Evolutionary conservation across 1,284 basidiomycete genomes (phyloP).

Genomic region (Volvariella surrecta): DNA sequence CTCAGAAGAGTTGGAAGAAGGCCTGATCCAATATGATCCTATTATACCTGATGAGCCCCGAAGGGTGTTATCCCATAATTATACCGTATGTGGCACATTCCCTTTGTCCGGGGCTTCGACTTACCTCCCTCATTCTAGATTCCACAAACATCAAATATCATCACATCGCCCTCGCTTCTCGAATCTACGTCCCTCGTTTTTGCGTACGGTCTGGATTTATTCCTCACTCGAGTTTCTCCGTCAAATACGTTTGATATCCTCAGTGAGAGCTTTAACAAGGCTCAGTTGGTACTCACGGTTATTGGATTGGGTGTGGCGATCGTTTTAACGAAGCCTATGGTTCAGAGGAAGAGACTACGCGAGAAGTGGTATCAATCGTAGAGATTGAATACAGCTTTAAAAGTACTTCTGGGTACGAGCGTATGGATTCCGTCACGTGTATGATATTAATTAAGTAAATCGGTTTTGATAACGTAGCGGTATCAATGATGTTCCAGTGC

Average conservation of each 20-base stretch:
- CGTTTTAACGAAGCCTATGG: conserved; percentile 68
- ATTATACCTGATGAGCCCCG: conserved; percentile 68
- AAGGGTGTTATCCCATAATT: conserved; percentile 72
- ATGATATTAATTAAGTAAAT: too few relatives aligned
- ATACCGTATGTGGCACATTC: conserved; percentile 39
- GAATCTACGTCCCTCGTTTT: conserved; percentile 92
- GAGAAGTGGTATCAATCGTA: conserved; percentile 73
- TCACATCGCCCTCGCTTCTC: conserved; percentile 76
- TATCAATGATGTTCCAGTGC: too few relatives aligned
- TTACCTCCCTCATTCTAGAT: conserved; percentile 34
- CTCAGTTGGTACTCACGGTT: conserved; percentile 83
- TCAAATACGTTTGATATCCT: conserved; percentile 93
- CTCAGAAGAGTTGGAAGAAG: conserved; percentile 76
- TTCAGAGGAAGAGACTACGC: conserved; percentile 50
- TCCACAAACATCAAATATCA: conserved; percentile 53
- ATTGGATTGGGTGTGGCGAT: conserved; percentile 68
- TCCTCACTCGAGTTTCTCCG: conserved; percentile 77
- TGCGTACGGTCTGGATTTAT: conserved; percentile 81
- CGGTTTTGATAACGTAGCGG: too few relatives aligned
- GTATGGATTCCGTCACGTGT: too few relatives aligned
- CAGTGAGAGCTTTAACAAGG: conserved; percentile 88
- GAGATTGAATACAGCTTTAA: too few relatives aligned
- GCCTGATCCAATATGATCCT: conserved; percentile 80
- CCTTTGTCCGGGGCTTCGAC: neutral
- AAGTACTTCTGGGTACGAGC: too few relatives aligned